Base-by-base conservation (phyloP, 2,329 filamentous ascomycete species). In the Colletotrichum caudatum region DNA sequence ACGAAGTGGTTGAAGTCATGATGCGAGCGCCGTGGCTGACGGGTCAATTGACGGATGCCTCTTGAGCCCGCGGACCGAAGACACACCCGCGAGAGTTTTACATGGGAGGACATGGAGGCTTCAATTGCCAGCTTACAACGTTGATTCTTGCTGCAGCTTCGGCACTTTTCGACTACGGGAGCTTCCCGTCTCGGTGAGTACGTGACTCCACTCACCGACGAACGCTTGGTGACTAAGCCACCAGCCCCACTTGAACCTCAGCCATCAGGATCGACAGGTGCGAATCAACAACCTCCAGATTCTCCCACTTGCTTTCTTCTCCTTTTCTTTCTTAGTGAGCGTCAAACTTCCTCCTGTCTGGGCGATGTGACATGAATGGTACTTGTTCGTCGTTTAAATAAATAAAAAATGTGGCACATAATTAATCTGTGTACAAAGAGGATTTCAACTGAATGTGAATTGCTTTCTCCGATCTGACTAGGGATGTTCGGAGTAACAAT, bases 1-100 rank as follows among this genome's bases (percentile, higher is more conserved):
- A 74, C 63, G 62, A 74, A 74, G 48, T 74, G 73, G 26, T 74
- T 74, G 58, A 54, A 71, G 37, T 69, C 58, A 54, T 73, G 62
- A 0, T 37, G 50, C 14, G 5, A 29, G n/a, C 68, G 64, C 23
- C 39, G 41, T 20, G 59, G 51, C 23, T 39, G 44, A 11, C 18
- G 16, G 2, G 53, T 41, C 44, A 14, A 23, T 29, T 63, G 46
- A 3, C 14, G 23, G 23, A 29, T 51, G 35, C 20, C 18, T 29
- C 14, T 62, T 26, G 39, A 46, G n/a, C 57, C 29, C 29, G 54
- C 23, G 9, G 61, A 29, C 58, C 71, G 71, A n/a, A 67, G 64
- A 39, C 44, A 57, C 37, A 66, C 20, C 20, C 71, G 73, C 50
- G 64, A 72, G 33, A 74, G 64, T 35, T 68, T 74, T 16, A 60